Evolutionary conservation across 1,284 basidiomycete genomes (phyloP).

Genomic region (Salmacisia buchloeana): DNA sequence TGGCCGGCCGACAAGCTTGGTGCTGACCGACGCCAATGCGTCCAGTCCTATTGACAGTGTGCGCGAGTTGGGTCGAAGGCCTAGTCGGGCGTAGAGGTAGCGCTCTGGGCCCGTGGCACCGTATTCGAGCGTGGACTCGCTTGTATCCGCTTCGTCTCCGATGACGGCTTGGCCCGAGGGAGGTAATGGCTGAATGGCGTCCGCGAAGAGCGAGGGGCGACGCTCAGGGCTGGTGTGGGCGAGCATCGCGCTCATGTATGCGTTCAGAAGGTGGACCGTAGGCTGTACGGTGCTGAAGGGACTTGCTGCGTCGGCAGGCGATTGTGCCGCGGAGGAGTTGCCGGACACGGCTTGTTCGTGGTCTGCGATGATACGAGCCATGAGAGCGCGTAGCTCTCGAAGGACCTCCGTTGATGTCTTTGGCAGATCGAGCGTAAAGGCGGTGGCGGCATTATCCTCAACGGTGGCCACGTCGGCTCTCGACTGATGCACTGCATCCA

Average conservation of each 20-base stretch:
- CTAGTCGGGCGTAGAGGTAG: conserved; percentile 23
- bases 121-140: conserved; percentile 5
- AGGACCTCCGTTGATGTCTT: conserved; percentile 70
- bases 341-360: conserved; percentile 15
- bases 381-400: conserved; percentile 65
- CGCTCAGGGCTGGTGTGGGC: conserved; percentile 53
- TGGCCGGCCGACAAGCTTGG: background rate
- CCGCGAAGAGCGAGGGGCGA: conserved; percentile 51
- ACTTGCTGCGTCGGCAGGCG: conserved; percentile 26
- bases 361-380: conserved; percentile 65
- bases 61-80: conserved; percentile 30
- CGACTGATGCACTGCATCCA: background rate
- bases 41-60: conserved; percentile 27
- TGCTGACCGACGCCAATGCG: conserved; percentile 8
- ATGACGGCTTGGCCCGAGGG: conserved; percentile 8
- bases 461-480: conserved; percentile 33
- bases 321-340: conserved; percentile 18
- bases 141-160: background rate
- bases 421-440: conserved; percentile 58
- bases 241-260: conserved; percentile 70
- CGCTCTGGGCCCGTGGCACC: background rate
- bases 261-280: conserved; percentile 66
- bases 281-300: conserved; percentile 63
- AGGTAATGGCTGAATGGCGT: background rate
- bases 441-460: conserved; percentile 53